Evolutionary conservation across 106 monocot genomes (phyloP).

Genomic region (Alisma plantagoaquatica): DNA sequence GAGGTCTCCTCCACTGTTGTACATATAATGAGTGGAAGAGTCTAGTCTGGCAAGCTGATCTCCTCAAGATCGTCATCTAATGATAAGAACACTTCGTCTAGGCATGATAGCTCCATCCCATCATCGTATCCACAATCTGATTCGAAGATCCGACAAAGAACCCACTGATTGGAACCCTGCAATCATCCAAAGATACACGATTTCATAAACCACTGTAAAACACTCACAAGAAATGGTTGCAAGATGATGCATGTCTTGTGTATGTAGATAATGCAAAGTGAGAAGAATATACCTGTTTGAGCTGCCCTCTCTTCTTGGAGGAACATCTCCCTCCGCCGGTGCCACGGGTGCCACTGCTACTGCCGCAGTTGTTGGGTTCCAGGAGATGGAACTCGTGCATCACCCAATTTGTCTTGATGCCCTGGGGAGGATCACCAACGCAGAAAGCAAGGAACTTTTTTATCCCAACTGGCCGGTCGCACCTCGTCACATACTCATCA

Average conservation of each 20-base stretch:
- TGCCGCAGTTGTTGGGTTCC: constrained; percentile 3
- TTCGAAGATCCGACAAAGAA: constrained; percentile 66
- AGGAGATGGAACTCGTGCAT: constrained; percentile 84
- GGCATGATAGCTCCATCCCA: constrained; percentile 64
- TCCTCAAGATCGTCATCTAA: constrained; percentile 86
- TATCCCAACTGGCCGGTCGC: constrained; percentile 25
- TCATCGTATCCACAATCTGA: constrained; percentile 32
- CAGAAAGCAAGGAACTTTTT: constrained; percentile 58
- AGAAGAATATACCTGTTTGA: constrained; percentile 4
- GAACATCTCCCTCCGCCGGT: too few species aligned
- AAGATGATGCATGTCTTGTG: too few species aligned
- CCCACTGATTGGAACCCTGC: constrained; percentile 58
- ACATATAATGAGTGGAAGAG: too few species aligned
- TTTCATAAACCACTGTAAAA: too few species aligned
- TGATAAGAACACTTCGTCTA: constrained; percentile 86
- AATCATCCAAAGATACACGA: too few species aligned
- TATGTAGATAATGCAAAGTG: not conserved
- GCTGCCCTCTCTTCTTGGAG: constrained; percentile 23
- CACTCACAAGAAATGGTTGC: too few species aligned
- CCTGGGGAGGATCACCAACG: constrained; percentile 26
- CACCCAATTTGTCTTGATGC: constrained; percentile 62
- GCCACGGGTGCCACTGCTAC: not conserved
- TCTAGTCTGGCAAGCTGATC: constrained; percentile 59
- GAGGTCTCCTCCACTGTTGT: too few species aligned
- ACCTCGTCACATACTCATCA: constrained; percentile 35